These are phyloP conservation scores for Morella rubra DNA, from an alignment of 306 rosid genomes.

Conservation along the genomic window DNA sequence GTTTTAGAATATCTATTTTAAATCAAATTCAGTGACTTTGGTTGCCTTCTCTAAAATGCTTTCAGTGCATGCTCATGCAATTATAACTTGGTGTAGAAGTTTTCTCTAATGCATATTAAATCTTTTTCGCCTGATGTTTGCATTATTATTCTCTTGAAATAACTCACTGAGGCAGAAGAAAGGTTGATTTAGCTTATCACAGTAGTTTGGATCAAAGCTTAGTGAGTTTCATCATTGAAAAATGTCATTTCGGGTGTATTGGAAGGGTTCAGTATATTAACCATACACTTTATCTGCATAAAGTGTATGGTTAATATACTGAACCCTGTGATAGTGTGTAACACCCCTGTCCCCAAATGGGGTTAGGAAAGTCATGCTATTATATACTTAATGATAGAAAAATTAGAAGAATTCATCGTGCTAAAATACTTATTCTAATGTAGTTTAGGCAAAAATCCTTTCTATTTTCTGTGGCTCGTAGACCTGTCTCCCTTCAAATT, in stretches of 20 bases:
- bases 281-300: neutral
- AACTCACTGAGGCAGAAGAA: neutral
- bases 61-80: neutral
- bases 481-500: too few relatives aligned
- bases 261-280: too few relatives aligned
- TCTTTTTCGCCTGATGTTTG: constrained; percentile 4
- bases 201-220: constrained; percentile 3
- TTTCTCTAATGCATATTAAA: neutral
- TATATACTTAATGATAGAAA: too few relatives aligned
- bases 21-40: neutral
- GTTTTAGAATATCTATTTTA: neutral
- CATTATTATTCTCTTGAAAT: neutral
- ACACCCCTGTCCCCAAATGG: too few relatives aligned
- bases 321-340: too few relatives aligned
- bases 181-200: neutral
- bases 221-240: constrained; percentile 7
- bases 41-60: neutral
- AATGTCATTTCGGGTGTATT: neutral
- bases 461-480: too few relatives aligned
- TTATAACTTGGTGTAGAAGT: neutral
- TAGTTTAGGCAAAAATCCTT: too few relatives aligned
- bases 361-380: too few relatives aligned
- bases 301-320: neutral
- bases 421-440: too few relatives aligned
- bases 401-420: too few relatives aligned